These are phyloP conservation scores for Phytophthora fragariae DNA, from an alignment of 352 stramenopile species.

Conservation along the genomic window DNA sequence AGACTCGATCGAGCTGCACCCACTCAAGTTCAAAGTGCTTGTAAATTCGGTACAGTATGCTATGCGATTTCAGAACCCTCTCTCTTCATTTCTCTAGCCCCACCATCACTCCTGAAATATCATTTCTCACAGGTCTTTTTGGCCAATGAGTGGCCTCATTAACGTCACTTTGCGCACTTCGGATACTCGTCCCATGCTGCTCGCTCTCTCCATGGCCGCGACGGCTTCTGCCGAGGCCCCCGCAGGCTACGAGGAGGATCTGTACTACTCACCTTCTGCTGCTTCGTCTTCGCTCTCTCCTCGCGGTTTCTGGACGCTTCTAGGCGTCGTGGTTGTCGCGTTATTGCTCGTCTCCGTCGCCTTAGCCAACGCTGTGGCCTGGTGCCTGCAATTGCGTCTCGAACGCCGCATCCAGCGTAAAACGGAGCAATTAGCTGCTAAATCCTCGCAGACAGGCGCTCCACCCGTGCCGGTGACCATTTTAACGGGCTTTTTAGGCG, in stretches of 20 bases:
- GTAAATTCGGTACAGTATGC: not conserved
- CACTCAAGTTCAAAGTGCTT: not conserved
- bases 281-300: slow-evolving; percentile 22
- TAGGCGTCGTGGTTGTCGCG: slow-evolving; percentile 39
- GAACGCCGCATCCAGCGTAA: slow-evolving; percentile 69
- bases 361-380: slow-evolving; percentile 72
- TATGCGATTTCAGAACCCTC: too few species aligned
- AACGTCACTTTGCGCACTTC: not conserved
- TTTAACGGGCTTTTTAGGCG: slow-evolving; percentile 95
- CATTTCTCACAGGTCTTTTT: not conserved
- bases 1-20: not conserved
- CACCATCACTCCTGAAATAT: not conserved
- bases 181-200: slow-evolving; percentile 12
- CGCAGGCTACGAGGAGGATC: not conserved
- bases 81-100: too few species aligned
- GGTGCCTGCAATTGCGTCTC: slow-evolving; percentile 67
- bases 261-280: slow-evolving; percentile 4
- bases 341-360: slow-evolving; percentile 62
- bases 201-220: slow-evolving; percentile 7
- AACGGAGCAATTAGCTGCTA: slow-evolving; percentile 51
- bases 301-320: slow-evolving; percentile 34
- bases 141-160: not conserved
- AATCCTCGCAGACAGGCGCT: not conserved
- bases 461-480: slow-evolving; percentile 89
- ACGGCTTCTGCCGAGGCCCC: slow-evolving; percentile 6